phyloP scores from a whole-genome alignment of 257 asterid species.

The Scutellaria barbata region DNA sequence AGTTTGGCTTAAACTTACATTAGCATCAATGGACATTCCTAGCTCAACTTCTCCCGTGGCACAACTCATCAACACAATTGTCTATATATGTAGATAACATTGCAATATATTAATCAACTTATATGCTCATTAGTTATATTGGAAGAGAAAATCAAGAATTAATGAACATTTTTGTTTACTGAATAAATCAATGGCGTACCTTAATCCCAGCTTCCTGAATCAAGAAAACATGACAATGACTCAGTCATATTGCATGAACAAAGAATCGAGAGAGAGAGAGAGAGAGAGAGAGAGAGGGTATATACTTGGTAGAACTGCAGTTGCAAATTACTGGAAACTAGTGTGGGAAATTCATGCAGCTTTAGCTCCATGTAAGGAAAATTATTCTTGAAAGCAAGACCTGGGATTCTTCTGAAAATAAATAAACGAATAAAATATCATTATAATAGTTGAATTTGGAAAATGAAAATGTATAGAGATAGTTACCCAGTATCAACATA shows the following conservation, averaged over 20 bases:
- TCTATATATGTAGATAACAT: no score
- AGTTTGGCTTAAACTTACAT: constrained; percentile 28
- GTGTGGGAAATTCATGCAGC: constrained; percentile 46
- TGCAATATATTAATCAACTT: background rate
- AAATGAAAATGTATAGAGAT: no score
- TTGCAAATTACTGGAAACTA: constrained; percentile 54
- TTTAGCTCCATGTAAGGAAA: constrained; percentile 62
- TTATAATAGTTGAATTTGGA: no score
- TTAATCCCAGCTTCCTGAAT: constrained; percentile 85
- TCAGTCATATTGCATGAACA: background rate
- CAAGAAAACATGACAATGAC: background rate
- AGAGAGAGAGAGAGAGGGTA: background rate
- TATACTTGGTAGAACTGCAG: constrained; percentile 68
- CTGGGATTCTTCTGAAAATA: constrained; percentile 65
- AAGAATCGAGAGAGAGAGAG: background rate
- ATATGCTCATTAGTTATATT: no score
- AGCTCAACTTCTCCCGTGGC: constrained; percentile 77
- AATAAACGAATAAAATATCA: no score
- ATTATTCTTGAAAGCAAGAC: constrained; percentile 63
- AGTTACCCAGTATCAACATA: constrained; percentile 44
- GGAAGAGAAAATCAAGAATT: no score
- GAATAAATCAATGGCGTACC: constrained; percentile 46
- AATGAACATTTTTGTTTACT: background rate
- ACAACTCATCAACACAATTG: constrained; percentile 74
- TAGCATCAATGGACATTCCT: constrained; percentile 56